A percentile compares a stretch with the other conserved stretches of the same genome.
Evolutionary conservation across 768 basidiomycete genomes (phyloP).

Genomic region (Dentipellis fragilis): DNA sequence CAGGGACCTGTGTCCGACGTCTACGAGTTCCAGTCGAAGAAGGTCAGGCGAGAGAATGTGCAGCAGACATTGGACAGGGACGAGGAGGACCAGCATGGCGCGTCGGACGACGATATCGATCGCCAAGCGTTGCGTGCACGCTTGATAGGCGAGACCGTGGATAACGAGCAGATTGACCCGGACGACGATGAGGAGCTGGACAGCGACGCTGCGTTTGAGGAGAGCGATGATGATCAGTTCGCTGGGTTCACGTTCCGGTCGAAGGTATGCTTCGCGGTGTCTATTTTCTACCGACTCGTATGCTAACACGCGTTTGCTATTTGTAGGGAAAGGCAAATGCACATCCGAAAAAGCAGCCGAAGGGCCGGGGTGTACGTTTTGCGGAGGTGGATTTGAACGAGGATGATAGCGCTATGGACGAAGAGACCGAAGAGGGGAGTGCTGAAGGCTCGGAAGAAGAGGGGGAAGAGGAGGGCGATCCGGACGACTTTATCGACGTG

Average conservation of each 20-base stretch:
- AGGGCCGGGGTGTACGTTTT: constrained; percentile 26
- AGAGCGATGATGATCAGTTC: constrained; percentile 72
- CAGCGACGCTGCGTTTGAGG: constrained; percentile 76
- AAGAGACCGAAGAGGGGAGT: constrained; percentile 23
- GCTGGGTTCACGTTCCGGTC: constrained; percentile 46
- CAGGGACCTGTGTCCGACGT: constrained; percentile 35
- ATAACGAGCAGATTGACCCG: constrained; percentile 26
- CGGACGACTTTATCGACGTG: constrained; percentile 17
- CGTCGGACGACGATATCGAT: constrained; percentile 28
- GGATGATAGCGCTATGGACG: constrained; percentile 26
- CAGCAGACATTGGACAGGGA: constrained; percentile 46
- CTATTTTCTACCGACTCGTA: constrained; percentile 1
- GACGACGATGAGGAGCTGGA: constrained; percentile 82
- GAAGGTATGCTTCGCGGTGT: constrained; percentile 15
- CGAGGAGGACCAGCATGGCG: constrained; percentile 26
- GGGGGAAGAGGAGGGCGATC: constrained; percentile 20
- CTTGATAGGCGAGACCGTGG: constrained; percentile 30
- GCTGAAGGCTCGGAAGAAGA: constrained; percentile 27
- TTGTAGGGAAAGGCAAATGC: constrained; percentile 17
- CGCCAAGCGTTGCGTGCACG: constrained; percentile 19
- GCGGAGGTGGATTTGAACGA: constrained; percentile 63
- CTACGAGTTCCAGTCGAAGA: constrained; percentile 52
- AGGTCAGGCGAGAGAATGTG: constrained; percentile 41
- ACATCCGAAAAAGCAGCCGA: constrained; percentile 17
- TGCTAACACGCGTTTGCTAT: background rate